Conservation (phyloP, 2,329 filamentous ascomycete species). For the Fusarium nisikadoi region DNA sequence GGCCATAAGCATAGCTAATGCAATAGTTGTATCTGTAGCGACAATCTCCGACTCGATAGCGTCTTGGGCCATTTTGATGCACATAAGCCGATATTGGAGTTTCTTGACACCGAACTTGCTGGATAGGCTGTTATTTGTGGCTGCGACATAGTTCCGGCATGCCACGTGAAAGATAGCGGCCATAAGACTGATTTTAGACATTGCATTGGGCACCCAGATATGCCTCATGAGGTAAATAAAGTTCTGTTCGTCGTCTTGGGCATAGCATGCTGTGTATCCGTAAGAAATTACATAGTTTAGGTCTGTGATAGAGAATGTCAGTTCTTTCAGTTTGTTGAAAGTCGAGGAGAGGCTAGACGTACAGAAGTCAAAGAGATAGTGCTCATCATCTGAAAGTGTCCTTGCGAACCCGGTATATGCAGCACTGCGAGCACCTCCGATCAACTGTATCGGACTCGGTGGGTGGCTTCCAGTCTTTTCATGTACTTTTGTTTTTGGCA, state of each 20-base stretch:
- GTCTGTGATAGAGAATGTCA: background rate
- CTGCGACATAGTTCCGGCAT: conserved; percentile 27
- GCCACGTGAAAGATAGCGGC: conserved; percentile 30
- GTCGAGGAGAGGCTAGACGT: background rate
- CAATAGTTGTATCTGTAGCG: conserved; percentile 13
- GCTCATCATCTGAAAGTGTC: conserved; percentile 12
- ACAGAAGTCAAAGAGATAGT: conserved; percentile 25
- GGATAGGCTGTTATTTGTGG: conserved; percentile 10
- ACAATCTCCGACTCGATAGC: background rate
- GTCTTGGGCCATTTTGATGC: conserved; percentile 11
- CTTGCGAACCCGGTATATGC: conserved; percentile 5
- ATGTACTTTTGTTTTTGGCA: background rate
- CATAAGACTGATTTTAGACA: conserved; percentile 24
- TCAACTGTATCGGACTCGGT: background rate
- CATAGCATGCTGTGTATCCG: conserved; percentile 12
- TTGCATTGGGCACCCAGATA: conserved; percentile 28
- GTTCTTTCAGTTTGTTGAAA: background rate
- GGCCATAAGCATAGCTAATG: conserved; percentile 11
- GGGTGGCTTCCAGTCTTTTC: background rate
- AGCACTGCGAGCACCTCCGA: background rate
- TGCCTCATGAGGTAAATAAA: background rate
- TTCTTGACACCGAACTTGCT: background rate
- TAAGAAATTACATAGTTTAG: conserved; percentile 7
- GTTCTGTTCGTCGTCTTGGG: background rate
- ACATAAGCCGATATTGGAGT: conserved; percentile 6